Percentiles rank a stretch among this genome's conserved stretches.
Conservation (phyloP, 768 basidiomycete genomes). For the Amanita subjunquillea region DNA sequence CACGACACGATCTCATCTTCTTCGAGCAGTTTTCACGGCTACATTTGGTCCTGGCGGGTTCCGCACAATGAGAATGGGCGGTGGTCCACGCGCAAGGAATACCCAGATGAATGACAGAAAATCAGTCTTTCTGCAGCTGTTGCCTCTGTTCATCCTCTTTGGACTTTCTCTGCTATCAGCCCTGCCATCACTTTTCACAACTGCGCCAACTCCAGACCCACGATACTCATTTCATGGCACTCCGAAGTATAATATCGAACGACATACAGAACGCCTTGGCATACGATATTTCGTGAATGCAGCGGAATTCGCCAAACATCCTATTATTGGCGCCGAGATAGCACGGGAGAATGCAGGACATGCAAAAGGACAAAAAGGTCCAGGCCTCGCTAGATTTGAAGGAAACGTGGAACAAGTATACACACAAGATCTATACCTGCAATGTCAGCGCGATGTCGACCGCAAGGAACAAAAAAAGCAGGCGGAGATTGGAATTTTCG, state of each 20-base stretch:
- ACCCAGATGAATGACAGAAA: conserved; percentile 36
- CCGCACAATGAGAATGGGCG: conserved; percentile 53
- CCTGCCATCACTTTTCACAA: conserved; percentile 66
- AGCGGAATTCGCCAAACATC: conserved; percentile 66
- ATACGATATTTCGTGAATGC: conserved; percentile 81
- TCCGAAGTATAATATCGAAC: conserved; percentile 53
- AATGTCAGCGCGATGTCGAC: conserved; percentile 66
- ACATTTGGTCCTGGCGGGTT: conserved; percentile 81
- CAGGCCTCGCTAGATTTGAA: conserved; percentile 58
- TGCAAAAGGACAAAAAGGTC: conserved; percentile 21
- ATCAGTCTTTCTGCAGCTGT: conserved; percentile 62
- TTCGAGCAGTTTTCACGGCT: conserved; percentile 55
- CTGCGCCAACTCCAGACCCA: conserved; percentile 66
- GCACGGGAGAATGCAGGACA: conserved; percentile 37
- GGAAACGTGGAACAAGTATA: conserved; percentile 64
- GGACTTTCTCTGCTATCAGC: conserved; percentile 76
- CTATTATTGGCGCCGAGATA: conserved; percentile 62
- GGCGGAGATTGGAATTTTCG: conserved; percentile 78
- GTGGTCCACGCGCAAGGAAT: conserved; percentile 22
- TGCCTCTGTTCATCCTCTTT: conserved; percentile 80
- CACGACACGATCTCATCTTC: not conserved
- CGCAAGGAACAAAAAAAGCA: conserved; percentile 62
- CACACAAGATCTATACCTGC: conserved; percentile 54
- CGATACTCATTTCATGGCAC: conserved; percentile 60
- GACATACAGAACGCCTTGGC: conserved; percentile 59